phyloP scores from a whole-genome alignment of 306 rosid genomes.

The Trifolium dubium region DNA sequence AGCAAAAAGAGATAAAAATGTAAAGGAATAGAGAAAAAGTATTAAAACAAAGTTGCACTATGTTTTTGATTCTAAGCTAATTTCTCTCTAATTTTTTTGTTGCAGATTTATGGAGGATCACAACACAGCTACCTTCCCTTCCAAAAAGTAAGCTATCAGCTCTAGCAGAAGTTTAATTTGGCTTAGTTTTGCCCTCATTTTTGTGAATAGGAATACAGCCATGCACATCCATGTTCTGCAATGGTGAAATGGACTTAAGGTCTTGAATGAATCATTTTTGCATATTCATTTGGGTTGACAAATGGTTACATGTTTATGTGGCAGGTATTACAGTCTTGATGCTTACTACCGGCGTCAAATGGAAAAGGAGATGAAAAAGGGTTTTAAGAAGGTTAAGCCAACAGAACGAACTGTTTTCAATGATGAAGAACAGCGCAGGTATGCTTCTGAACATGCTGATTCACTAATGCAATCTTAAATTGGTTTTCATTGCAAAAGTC shows the following conservation, averaged over 20 bases:
- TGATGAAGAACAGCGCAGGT: conserved; percentile 95
- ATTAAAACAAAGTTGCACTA: not conserved
- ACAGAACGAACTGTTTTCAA: conserved; percentile 83
- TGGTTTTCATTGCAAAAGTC: conserved; percentile 23
- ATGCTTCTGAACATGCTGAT: conserved; percentile 38
- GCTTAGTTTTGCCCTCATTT: conserved; percentile 18
- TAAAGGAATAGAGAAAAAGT: not conserved
- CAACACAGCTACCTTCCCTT: conserved; percentile 95
- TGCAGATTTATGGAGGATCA: conserved; percentile 99
- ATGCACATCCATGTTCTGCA: conserved; percentile 8
- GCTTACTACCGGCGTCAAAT: conserved; percentile 70
- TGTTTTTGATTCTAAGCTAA: conserved; percentile 8
- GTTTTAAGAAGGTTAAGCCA: conserved; percentile 59
- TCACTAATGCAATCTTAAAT: conserved; percentile 25
- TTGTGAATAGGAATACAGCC: conserved; percentile 30
- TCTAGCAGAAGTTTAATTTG: conserved; percentile 36
- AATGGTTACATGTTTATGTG: conserved; percentile 34
- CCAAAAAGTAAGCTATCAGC: conserved; percentile 87
- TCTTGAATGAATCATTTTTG: conserved; percentile 16
- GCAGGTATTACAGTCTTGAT: conserved; percentile 93
- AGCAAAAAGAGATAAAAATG: not conserved
- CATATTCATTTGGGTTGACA: conserved; percentile 29
- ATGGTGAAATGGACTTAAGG: conserved; percentile 20
- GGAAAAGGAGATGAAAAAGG: conserved; percentile 70
- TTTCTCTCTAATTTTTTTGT: conserved; percentile 23